Evolutionary conservation across 768 basidiomycete species (phyloP).

Genomic region (Galerina marginata): DNA sequence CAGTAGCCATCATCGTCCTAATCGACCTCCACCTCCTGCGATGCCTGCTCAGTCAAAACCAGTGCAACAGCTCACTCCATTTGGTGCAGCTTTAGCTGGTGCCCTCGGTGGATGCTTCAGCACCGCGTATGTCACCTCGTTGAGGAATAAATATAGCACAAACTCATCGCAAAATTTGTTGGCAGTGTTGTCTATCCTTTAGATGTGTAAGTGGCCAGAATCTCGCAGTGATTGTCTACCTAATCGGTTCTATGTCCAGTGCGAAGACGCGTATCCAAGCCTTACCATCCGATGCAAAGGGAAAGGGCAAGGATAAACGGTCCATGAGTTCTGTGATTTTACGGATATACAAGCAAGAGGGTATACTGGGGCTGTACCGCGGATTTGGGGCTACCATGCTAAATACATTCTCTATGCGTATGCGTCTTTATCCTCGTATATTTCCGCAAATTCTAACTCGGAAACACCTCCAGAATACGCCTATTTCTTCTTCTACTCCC

Average conservation of each 20-base stretch:
- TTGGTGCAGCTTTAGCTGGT: slow-evolving; percentile 89
- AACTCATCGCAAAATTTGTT: slow-evolving; percentile 11
- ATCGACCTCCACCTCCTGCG: slow-evolving; percentile 9
- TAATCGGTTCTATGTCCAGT: slow-evolving; percentile 41
- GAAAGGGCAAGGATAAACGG: slow-evolving; percentile 56
- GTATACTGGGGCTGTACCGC: slow-evolving; percentile 81
- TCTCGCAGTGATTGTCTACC: slow-evolving; percentile 13
- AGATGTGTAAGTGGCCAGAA: slow-evolving; percentile 71
- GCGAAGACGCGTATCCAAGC: slow-evolving; percentile 97
- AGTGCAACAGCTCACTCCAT: slow-evolving; percentile 77
- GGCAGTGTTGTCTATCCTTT: slow-evolving; percentile 90
- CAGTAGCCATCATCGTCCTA: slow-evolving; percentile 3
- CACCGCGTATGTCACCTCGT: slow-evolving; percentile 72
- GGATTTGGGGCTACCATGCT: slow-evolving; percentile 98
- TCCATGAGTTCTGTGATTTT: slow-evolving; percentile 70
- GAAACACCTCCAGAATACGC: slow-evolving; percentile 77
- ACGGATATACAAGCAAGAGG: slow-evolving; percentile 80
- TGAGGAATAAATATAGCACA: slow-evolving; percentile 5
- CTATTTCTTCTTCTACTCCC: slow-evolving; percentile 98
- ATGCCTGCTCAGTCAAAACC: slow-evolving; percentile 64
- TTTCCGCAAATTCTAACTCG: slow-evolving; percentile 4
- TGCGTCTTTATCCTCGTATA: slow-evolving; percentile 34
- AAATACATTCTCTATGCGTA: slow-evolving; percentile 97
- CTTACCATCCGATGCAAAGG: slow-evolving; percentile 50
- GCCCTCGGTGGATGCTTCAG: slow-evolving; percentile 94